Base-by-base conservation (phyloP, 768 basidiomycete genomes). In the Paxillus involutus region DNA sequence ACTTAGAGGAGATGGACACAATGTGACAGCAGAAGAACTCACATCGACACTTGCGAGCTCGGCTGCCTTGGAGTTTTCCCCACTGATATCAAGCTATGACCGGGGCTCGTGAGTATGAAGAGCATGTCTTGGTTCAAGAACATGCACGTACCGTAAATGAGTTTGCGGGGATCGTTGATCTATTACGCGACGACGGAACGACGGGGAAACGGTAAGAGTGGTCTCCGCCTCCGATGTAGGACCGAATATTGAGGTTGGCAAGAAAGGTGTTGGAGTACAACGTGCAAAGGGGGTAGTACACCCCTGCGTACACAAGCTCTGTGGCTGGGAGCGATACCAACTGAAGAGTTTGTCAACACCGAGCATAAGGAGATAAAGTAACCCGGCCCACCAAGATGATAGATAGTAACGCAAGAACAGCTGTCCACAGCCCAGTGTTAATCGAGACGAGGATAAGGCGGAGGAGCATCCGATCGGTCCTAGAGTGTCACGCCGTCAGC, bases 251-350 rank as follows among this genome's bases (percentile, higher is more conserved):
- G 16, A 66, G 51, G 46, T 57, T 66, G 39, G 54, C 59, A 43
- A 65, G 56, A 24, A 65, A 41, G 14, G 61, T 62, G 49, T 56
- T 64, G 12, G 57, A 56, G 44, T 66, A 66, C n/a, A 66, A 40
- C 14, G 64, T 54, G 40, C 63, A 63, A 33, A 62, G 49, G 11
- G 63, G 57, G 32, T 57, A 61, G 44, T 63, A 60, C 43, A 64
- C 51, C 12, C 51, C 33, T 24, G 26, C 24, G 14, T 51, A 44
- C 19, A 54, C 30, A 4, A 40, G 3, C 9, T 24, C 51, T 10
- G 45, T 49, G 26, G 35, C 11, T 26, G 51, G 51, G 16, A 52
- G 47, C 8, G 33, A 19, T 10, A 52, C 24, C 35, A 47, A 16
- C 39, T 52, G 33, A 19, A 19, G 19, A 37, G 11, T 16, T 6